These are phyloP conservation scores for Stagonosporopsis chrysanthemi DNA, from an alignment of 2,329 filamentous ascomycete species.

Conservation along the genomic window DNA sequence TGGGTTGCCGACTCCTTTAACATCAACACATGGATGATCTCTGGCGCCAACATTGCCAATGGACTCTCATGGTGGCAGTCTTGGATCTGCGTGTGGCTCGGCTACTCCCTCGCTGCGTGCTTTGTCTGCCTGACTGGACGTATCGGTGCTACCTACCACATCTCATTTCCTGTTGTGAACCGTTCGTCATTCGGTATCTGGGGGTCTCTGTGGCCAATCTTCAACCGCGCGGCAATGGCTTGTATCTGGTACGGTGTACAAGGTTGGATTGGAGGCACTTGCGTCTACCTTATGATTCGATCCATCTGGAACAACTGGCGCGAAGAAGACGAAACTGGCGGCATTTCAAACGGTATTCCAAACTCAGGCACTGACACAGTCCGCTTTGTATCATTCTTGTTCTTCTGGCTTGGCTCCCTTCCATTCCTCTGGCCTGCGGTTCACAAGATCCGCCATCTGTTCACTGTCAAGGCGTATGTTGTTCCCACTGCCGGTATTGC, in stretches of 20 bases:
- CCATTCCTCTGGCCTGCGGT: conserved; percentile 91
- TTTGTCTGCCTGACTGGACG: conserved; percentile 78
- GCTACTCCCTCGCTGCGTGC: conserved; percentile 77
- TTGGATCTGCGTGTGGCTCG: conserved; percentile 78
- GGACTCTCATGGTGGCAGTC: conserved; percentile 92
- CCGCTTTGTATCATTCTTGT: conserved; percentile 81
- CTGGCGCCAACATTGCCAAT: conserved; percentile 77
- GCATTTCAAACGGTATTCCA: conserved; percentile 72
- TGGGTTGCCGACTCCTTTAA: conserved; percentile 52
- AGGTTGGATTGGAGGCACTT: conserved; percentile 80
- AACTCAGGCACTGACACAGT: conserved; percentile 75
- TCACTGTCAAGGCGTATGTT: conserved; percentile 87
- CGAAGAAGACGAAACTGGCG: conserved; percentile 45
- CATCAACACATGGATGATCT: conserved; percentile 90
- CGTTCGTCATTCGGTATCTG: conserved; percentile 86
- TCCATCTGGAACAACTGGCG: conserved; percentile 79
- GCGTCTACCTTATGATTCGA: conserved; percentile 87
- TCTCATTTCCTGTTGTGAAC: conserved; percentile 83
- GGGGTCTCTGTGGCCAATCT: conserved; percentile 87
- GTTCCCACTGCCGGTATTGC: conserved; percentile 84
- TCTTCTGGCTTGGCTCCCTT: conserved; percentile 83
- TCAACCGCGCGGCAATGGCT: conserved; percentile 87
- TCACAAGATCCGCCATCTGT: conserved; percentile 86
- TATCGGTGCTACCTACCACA: conserved; percentile 86
- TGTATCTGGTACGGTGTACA: conserved; percentile 91